A percentile compares a stretch with the other conserved stretches of the same genome.
Evolutionary conservation across 2,329 filamentous ascomycete species (phyloP).

Genomic region (Beauveria varroae): DNA sequence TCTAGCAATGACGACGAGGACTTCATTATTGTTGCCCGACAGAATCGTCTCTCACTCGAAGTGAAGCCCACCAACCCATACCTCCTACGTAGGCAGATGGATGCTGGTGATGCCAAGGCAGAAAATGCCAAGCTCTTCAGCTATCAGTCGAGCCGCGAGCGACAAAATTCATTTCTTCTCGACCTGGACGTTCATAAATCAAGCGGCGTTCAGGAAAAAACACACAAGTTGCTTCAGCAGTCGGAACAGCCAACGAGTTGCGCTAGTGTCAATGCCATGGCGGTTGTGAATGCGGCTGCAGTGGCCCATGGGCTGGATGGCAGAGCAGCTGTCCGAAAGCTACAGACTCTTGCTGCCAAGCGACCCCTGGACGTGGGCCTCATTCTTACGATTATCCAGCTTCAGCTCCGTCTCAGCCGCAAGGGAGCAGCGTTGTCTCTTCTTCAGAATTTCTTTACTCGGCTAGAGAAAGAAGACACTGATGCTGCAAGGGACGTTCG

Average conservation of each 20-base stretch:
- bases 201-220: slow-evolving; percentile 47
- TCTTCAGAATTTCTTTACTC: slow-evolving; percentile 67
- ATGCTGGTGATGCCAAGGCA: slow-evolving; percentile 43
- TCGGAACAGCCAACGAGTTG: slow-evolving; percentile 21
- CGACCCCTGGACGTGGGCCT: slow-evolving; percentile 76
- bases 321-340: slow-evolving; percentile 60
- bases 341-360: slow-evolving; percentile 63
- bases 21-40: slow-evolving; percentile 57
- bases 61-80: slow-evolving; percentile 53
- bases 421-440: slow-evolving; percentile 65
- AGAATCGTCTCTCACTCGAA: slow-evolving; percentile 48
- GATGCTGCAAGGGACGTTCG: slow-evolving; percentile 59
- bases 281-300: slow-evolving; percentile 62
- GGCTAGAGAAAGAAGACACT: slow-evolving; percentile 55
- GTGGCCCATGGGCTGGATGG: slow-evolving; percentile 53
- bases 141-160: slow-evolving; percentile 53
- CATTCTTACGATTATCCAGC: slow-evolving; percentile 69
- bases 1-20: slow-evolving; percentile 58
- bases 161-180: slow-evolving; percentile 55
- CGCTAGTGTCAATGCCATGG: slow-evolving; percentile 32
- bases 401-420: slow-evolving; percentile 68
- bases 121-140: slow-evolving; percentile 60
- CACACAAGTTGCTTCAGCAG: slow-evolving; percentile 31
- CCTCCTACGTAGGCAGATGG: slow-evolving; percentile 54
- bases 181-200: slow-evolving; percentile 63